Percentiles rank a stretch among this genome's conserved stretches.
These are phyloP conservation scores for Gamsiella multidivaricata DNA, from an alignment of 192 early-diverging fungal species.

Conservation along the genomic window DNA sequence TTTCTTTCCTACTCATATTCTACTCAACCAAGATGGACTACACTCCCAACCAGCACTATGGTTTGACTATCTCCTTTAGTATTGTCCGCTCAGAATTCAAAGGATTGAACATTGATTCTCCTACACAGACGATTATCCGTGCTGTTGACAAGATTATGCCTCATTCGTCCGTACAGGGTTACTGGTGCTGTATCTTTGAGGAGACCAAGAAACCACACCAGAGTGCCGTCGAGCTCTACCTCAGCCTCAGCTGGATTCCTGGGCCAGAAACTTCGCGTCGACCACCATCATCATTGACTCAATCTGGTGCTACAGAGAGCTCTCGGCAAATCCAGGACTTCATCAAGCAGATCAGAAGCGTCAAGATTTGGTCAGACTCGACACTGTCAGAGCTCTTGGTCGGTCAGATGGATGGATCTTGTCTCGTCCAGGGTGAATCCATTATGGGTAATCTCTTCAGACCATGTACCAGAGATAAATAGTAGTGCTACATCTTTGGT, in stretches of 20 bases:
- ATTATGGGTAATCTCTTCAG: conserved; percentile 18
- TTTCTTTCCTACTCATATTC: background rate
- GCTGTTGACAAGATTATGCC: conserved; percentile 4
- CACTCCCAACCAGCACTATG: conserved; percentile 14
- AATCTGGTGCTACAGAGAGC: background rate
- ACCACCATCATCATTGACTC: background rate
- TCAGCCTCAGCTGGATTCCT: conserved; percentile 12
- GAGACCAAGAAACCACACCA: conserved; percentile 17
- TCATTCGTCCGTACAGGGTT: conserved; percentile 16
- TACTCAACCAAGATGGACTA: background rate
- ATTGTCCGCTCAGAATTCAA: conserved; percentile 12
- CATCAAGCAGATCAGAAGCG: conserved; percentile 21
- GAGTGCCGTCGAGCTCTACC: conserved; percentile 8
- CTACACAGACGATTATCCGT: conserved; percentile 2
- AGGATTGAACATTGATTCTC: background rate
- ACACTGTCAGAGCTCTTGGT: conserved; percentile 31
- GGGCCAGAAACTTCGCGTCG: background rate
- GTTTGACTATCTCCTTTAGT: conserved; percentile 25
- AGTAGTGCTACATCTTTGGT: too few relatives aligned
- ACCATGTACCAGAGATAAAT: too few relatives aligned
- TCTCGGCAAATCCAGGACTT: background rate
- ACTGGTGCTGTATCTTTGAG: conserved; percentile 33
- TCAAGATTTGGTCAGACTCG: conserved; percentile 36
- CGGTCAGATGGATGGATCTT: conserved; percentile 10
- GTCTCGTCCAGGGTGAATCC: conserved; percentile 13